Percentiles rank a stretch among this genome's conserved stretches.
Conservation (phyloP, 345 rosid species). For the Dovyalis caffra region DNA sequence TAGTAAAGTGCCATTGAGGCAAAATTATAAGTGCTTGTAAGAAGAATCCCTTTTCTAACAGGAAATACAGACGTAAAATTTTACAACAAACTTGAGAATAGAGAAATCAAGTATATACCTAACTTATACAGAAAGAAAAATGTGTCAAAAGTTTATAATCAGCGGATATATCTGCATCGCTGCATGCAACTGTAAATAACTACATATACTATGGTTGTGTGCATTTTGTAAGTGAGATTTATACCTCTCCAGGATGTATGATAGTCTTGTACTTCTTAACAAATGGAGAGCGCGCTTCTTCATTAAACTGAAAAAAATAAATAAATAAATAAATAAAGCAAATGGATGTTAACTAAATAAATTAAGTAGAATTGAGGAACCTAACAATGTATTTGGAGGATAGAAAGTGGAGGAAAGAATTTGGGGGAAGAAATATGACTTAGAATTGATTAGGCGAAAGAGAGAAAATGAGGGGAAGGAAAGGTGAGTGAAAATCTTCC, state of each 20-base stretch:
- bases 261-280: constrained; percentile 98
- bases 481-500: not conserved
- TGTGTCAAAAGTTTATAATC: not conserved
- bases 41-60: not conserved
- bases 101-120: not conserved
- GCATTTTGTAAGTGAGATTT: not conserved
- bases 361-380: not conserved
- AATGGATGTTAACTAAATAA: not conserved
- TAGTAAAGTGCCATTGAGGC: not conserved
- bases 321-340: not conserved
- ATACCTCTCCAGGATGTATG: constrained; percentile 99
- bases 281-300: constrained; percentile 98
- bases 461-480: not conserved
- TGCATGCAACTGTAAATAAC: not conserved
- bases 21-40: not conserved
- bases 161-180: not conserved
- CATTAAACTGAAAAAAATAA: constrained; percentile 70
- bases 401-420: not conserved
- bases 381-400: not conserved
- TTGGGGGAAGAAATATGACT: not conserved
- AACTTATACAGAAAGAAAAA: not conserved
- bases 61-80: not conserved
- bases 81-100: not conserved
- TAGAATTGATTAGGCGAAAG: not conserved
- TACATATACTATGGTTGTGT: too few relatives aligned